Base-by-base conservation (phyloP, 306 rosid species). In the Castanea sativa region DNA sequence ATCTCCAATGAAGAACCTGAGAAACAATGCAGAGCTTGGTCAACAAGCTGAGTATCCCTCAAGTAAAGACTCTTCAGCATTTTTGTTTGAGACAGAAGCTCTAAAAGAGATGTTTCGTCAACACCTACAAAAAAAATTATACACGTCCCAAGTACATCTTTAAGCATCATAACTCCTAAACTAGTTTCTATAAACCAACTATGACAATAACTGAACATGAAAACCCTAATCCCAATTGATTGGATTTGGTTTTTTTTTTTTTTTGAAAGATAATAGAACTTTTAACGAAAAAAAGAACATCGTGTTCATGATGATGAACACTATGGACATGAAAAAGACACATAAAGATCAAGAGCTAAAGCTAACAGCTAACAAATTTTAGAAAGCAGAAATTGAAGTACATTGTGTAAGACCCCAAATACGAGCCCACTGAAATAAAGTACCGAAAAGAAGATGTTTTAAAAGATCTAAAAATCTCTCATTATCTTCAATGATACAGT, bases 1-100 rank as follows among this genome's bases (percentile, higher is more conserved):
- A 79, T 77, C 90, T 89, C 91, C 91, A 93, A 88, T 69, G 91
- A 91, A 82, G 93, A 89, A 81, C 91, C 90, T 69, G 68, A 16
- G 75, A 88, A 88, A 81, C 82, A 85, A 83, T 78, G 81, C 6
- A 93, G 84, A 79, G 90, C 91, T 52, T 74, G 87, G 77, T 93
- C 98, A 78, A 71, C 74, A 67, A 91, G 79, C 80, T 86, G 74
- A 53, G 92, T 88, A 75, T 85, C 91, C 79, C 91, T 85, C 87
- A 93, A 73, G 85, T 93, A 87, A 79, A 93, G 89, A 84, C 86
- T 82, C 88, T 79, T 93, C 90, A 91, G 86, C 80, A 73, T 80
- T 78, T 80, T 83, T 77, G 89, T 80, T 81, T 82, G 89, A 78
- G 92, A 88, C 87, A 89, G 71, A 74, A 93, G 91, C 73, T 89